Conservation (phyloP, 2,329 filamentous ascomycete genomes). For the Fusarium gaditjirri region DNA sequence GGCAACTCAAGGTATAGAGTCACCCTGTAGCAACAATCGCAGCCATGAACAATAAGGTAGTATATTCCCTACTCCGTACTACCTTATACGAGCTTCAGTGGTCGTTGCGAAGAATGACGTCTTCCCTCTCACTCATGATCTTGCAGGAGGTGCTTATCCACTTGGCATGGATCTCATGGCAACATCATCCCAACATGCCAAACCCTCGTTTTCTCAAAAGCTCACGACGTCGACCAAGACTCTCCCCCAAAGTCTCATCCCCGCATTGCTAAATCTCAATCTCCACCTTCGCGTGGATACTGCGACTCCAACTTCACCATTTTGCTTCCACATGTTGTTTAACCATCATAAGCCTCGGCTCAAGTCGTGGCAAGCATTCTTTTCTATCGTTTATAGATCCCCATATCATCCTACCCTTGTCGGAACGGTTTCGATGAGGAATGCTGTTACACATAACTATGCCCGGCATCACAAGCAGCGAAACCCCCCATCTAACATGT, state of each 20-base stretch:
- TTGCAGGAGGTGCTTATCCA: constrained; percentile 9
- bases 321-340: constrained; percentile 22
- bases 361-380: not conserved
- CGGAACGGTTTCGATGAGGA: too few species aligned
- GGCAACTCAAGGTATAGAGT: not conserved
- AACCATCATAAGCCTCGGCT: constrained; percentile 26
- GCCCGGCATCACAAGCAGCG: not conserved
- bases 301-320: constrained; percentile 1
- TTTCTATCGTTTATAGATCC: not conserved
- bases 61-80: not conserved
- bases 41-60: not conserved
- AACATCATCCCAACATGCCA: not conserved
- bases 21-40: too few species aligned
- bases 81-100: not conserved
- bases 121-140: not conserved
- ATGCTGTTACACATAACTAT: not conserved
- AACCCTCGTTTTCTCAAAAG: not conserved
- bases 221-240: constrained; percentile 32
- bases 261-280: constrained; percentile 28
- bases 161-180: not conserved
- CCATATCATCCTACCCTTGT: not conserved
- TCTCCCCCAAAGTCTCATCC: constrained; percentile 8
- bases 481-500: constrained; percentile 5
- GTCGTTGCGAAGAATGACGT: not conserved
- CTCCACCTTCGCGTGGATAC: constrained; percentile 10